phyloP scores from a whole-genome alignment of 768 basidiomycete genomes.

The Symmetrospora coprosmae region DNA sequence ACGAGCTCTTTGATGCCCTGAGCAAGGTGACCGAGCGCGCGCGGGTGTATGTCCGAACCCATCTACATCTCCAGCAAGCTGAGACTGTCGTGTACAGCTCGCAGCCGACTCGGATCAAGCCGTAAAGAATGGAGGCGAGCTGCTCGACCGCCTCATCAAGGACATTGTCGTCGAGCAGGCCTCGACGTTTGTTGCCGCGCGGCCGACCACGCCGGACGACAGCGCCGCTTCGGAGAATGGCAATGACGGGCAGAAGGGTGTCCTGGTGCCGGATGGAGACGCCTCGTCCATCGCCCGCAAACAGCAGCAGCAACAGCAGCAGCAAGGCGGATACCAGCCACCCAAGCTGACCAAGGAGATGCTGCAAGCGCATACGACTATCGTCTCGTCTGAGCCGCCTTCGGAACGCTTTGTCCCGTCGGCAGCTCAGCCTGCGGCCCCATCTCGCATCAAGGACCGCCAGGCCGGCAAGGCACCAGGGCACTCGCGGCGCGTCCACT shows the following conservation, averaged over 20 bases:
- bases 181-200: slow-evolving; percentile 79
- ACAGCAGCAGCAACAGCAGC: too few relatives aligned
- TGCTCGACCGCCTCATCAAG: slow-evolving; percentile 89
- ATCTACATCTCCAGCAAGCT: too few relatives aligned
- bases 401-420: too few relatives aligned
- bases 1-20: slow-evolving; percentile 91
- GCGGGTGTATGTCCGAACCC: slow-evolving; percentile 27
- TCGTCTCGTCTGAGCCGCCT: slow-evolving; percentile 49
- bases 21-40: slow-evolving; percentile 93
- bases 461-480: slow-evolving; percentile 43
- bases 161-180: slow-evolving; percentile 96
- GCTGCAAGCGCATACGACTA: not conserved
- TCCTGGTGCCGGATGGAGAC: too few relatives aligned
- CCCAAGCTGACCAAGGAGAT: not conserved
- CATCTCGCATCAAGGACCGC: too few relatives aligned
- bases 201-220: slow-evolving; percentile 48
- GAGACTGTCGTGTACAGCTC: slow-evolving; percentile 47
- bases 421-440: slow-evolving; percentile 38
- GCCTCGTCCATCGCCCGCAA: not conserved
- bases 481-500: too few relatives aligned
- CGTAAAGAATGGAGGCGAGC: slow-evolving; percentile 94
- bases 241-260: slow-evolving; percentile 27
- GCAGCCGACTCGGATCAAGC: slow-evolving; percentile 88
- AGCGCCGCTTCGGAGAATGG: slow-evolving; percentile 50
- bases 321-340: not conserved